Evolutionary conservation across 2,329 filamentous ascomycete species (phyloP).

Genomic region (Fusarium globosum): DNA sequence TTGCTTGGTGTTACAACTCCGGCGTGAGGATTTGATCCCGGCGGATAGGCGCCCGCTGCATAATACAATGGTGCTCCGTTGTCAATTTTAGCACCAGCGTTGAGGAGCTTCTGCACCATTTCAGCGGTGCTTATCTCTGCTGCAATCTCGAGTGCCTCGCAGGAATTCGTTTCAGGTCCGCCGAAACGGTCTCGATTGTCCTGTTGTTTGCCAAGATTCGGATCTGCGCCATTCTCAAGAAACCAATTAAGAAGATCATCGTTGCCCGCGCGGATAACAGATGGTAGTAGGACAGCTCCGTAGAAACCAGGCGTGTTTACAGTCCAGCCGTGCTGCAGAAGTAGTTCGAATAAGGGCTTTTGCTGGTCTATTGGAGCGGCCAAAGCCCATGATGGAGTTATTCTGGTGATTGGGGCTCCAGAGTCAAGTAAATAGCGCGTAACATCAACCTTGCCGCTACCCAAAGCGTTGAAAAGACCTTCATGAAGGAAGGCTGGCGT

Average conservation of each 20-base stretch:
- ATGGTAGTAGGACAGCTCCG: conserved; percentile 22
- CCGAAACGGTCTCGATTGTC: conserved; percentile 22
- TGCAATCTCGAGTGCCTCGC: conserved; percentile 23
- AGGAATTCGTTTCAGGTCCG: conserved; percentile 20
- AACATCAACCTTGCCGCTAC: conserved; percentile 17
- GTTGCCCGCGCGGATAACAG: conserved; percentile 5
- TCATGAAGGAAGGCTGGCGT: conserved; percentile 7
- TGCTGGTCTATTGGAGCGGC: conserved; percentile 1
- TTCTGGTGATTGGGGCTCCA: conserved; percentile 25
- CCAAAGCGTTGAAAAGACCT: conserved; percentile 1
- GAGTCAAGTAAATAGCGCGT: conserved; percentile 8
- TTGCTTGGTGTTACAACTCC: background rate
- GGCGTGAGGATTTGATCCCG: background rate
- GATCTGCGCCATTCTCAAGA: conserved; percentile 31
- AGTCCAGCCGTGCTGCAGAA: conserved; percentile 26
- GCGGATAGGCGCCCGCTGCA: conserved; percentile 19
- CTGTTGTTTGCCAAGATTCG: conserved; percentile 30
- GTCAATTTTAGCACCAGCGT: conserved; percentile 16
- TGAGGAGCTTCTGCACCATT: conserved; percentile 22
- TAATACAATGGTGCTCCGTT: conserved; percentile 34
- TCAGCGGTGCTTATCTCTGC: conserved; percentile 4
- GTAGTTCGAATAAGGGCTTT: conserved; percentile 23
- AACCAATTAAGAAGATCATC: conserved; percentile 33
- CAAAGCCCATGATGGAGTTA: conserved; percentile 10
- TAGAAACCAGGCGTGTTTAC: conserved; percentile 24